phyloP scores from a whole-genome alignment of 2,329 filamentous ascomycete species.

The Fusarium cicatricum region DNA sequence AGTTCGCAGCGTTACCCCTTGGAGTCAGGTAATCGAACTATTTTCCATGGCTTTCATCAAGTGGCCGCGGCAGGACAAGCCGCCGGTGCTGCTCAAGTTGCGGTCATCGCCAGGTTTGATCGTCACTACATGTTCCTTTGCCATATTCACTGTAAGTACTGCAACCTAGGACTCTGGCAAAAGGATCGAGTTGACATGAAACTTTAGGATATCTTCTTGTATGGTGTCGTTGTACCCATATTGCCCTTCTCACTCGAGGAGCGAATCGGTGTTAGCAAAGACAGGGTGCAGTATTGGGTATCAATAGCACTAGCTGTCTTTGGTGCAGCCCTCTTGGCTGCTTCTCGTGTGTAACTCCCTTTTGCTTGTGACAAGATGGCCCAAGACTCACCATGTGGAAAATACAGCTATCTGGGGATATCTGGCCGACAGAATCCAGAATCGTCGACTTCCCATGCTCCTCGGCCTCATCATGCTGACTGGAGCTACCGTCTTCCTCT shows the following conservation, averaged over 20 bases:
- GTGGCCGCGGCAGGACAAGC: conserved; percentile 32
- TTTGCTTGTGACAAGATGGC: neutral
- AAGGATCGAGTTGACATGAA: neutral
- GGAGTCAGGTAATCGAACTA: neutral
- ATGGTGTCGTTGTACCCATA: conserved; percentile 47
- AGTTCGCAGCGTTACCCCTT: neutral
- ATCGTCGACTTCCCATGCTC: conserved; percentile 47
- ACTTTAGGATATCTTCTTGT: conserved; percentile 47
- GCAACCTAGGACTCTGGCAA: neutral
- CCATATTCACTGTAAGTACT: conserved; percentile 46
- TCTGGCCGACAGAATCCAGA: conserved; percentile 46
- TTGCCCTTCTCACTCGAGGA: conserved; percentile 44
- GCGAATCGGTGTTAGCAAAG: conserved; percentile 37
- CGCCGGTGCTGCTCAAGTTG: conserved; percentile 41
- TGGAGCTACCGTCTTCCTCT: conserved; percentile 45
- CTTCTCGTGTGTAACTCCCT: conserved; percentile 42
- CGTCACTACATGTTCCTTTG: conserved; percentile 45
- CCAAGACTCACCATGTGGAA: neutral
- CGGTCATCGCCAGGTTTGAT: conserved; percentile 46
- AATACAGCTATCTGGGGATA: conserved; percentile 47
- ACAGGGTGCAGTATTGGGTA: conserved; percentile 48
- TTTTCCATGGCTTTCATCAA: conserved; percentile 3
- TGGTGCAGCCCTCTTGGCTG: conserved; percentile 43
- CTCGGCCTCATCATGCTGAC: conserved; percentile 43
- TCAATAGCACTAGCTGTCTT: conserved; percentile 48